Conservation (phyloP, 495 filamentous ascomycete species). For the Cudoniella acicularis region DNA sequence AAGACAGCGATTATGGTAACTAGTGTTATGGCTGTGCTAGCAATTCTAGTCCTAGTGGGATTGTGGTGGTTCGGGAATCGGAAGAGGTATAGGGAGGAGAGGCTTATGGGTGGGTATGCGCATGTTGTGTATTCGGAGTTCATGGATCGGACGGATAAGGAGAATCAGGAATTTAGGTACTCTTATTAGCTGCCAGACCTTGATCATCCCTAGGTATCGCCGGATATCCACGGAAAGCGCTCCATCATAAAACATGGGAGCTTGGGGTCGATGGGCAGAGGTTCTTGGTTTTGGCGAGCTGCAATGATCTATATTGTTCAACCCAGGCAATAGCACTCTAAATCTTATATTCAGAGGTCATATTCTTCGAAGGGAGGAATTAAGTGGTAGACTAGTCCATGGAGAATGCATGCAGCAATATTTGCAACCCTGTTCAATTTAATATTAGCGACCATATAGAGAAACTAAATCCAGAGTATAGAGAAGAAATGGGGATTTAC, state of each 20-base stretch:
- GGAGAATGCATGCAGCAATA: neutral
- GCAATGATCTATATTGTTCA: too few relatives aligned
- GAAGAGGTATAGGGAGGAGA: slow-evolving; percentile 47
- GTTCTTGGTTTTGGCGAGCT: too few relatives aligned
- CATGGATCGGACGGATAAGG: slow-evolving; percentile 8
- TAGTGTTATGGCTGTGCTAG: slow-evolving; percentile 15
- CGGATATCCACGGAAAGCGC: too few relatives aligned
- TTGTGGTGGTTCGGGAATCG: slow-evolving; percentile 44
- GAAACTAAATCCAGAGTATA: neutral
- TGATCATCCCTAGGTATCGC: too few relatives aligned
- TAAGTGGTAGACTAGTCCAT: neutral
- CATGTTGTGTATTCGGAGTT: neutral
- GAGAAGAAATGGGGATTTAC: neutral
- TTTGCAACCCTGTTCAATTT: neutral
- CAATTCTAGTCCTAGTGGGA: slow-evolving; percentile 33
- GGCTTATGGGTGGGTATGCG: slow-evolving; percentile 28
- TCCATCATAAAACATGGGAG: too few relatives aligned
- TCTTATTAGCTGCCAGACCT: slow-evolving; percentile 9
- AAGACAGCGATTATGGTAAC: slow-evolving; percentile 51
- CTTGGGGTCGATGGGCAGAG: too few relatives aligned
- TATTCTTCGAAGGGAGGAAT: neutral
- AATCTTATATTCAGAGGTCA: neutral
- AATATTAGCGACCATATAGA: neutral
- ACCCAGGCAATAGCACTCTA: too few relatives aligned
- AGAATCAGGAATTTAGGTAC: slow-evolving; percentile 14